These are phyloP conservation scores for Diversispora epigaea DNA, from an alignment of 192 early-diverging fungal genomes.

Conservation along the genomic window DNA sequence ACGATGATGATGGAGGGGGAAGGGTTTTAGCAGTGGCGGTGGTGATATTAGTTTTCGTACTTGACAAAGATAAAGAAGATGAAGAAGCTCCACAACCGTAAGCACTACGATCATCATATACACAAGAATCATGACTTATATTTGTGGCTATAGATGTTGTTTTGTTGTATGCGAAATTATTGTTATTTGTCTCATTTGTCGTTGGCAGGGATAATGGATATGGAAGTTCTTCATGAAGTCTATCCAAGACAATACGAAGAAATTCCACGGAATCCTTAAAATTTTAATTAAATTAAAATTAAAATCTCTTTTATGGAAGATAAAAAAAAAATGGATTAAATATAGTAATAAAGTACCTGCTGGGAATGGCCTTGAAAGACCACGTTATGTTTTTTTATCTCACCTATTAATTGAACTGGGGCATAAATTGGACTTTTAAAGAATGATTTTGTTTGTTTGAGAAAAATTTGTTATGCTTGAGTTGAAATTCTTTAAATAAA, in stretches of 20 bases:
- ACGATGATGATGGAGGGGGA: too few relatives aligned
- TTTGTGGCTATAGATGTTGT: too few relatives aligned
- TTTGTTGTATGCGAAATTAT: too few relatives aligned
- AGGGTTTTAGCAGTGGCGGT: too few relatives aligned
- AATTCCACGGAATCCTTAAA: slow-evolving; percentile 44
- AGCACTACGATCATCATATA: background rate
- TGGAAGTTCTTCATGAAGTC: slow-evolving; percentile 44
- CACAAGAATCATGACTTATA: too few relatives aligned
- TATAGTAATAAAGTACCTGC: slow-evolving; percentile 10
- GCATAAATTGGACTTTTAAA: slow-evolving; percentile 38
- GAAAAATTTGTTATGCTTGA: too few relatives aligned
- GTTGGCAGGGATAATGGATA: slow-evolving; percentile 34
- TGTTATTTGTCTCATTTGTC: background rate
- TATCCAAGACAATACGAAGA: slow-evolving; percentile 42
- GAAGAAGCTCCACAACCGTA: background rate
- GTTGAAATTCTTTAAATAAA: too few relatives aligned
- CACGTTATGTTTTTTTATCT: slow-evolving; percentile 41
- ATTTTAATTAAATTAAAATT: background rate
- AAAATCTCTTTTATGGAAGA: background rate
- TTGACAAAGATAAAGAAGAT: background rate
- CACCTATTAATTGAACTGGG: slow-evolving; percentile 36
- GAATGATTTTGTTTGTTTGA: too few relatives aligned
- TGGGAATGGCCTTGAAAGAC: slow-evolving; percentile 42
- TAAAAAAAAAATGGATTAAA: background rate
- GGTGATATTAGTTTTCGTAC: background rate